Evolutionary conservation across 139 green algal genomes (phyloP), one percentile per base, ranked within the genome.

Genomic region (Pleodorina starrii): DNA sequence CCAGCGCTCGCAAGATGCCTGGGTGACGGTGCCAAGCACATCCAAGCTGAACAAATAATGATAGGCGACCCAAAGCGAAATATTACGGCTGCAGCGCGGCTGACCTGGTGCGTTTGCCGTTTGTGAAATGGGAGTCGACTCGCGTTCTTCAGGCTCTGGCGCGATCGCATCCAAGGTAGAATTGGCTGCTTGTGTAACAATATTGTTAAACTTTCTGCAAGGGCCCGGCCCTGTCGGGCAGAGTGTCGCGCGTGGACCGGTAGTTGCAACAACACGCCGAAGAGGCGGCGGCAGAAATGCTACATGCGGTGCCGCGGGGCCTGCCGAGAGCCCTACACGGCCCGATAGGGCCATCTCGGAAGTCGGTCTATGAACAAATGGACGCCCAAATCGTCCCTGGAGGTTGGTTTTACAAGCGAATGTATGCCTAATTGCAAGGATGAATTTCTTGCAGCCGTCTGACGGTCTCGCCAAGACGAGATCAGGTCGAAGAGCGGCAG

Each of bases 1-100:
- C 80, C n/a, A 95, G 59, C 36, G 40, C 38, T 17, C 91, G 68
- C 19, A 94, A 54, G 1, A 94, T 72, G 19, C 57, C 91, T 94
- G 89, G 51, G 77, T 46, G 17, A n/a, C n/a, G n/a, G n/a, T n/a
- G n/a, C n/a, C 54, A 66, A 66, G 51, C 17, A 17, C 51, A 60
- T 60, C 7, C 54, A 66, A 25, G 54, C 29, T 66, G 29, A 9
- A 5, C 54, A 12, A 66, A 25, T 27, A 66, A 25, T 27, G n/a
- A n/a, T n/a, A n/a, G n/a, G n/a, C n/a, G 54, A 25, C 7, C 21
- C 25, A 59, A 7, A n/a, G 35, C 69, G 12, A 48, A 69, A 69
- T n/a, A n/a, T n/a, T n/a, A n/a, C n/a, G n/a, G n/a, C n/a, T n/a
- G n/a, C n/a, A n/a, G n/a, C n/a, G n/a, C 21, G 29, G 57, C 57